Base-by-base conservation (phyloP, 2,329 filamentous ascomycete species). In the Aspergillus neoniger region DNA sequence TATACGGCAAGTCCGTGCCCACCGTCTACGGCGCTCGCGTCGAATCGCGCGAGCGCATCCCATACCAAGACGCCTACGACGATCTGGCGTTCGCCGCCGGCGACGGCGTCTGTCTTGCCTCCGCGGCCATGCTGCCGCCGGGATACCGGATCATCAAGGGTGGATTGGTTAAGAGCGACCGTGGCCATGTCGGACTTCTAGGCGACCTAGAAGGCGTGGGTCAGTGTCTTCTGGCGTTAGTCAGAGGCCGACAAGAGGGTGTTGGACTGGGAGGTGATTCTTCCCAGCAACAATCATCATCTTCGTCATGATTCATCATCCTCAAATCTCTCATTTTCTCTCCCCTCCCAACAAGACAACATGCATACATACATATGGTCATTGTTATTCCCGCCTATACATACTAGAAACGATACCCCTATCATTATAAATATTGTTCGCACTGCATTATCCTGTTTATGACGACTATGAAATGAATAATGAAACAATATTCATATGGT, bases 51-150 rank as follows among this genome's bases (percentile, higher is more conserved):
- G 92, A 94, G 57, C 87, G 84, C 0, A 96, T 97, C 66, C 85
- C 87, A 53, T 86, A 87, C 62, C 80, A 86, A 0, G 91, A 96
- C 74, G 88, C 87, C 0, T 97, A 96, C 73, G 92, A 96, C 65
- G 89, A 96, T 67, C 82, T 98, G 2, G 85, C 91, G 0, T 97
- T 97, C 77, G 89, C 90, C 0, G 89, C 88, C 21, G 92, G 93
- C 2, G 93, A 98, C 72, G 94, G 93, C 0, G 93, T 98, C 0
- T 92, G 94, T 57, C 83, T 97, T 6, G 91, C 93, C 0, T 86
- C 86, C 54, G 91, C 94, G 63, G 90, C 92, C 0, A 94, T 96
- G 91, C 76, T 96, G 47, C 93, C 93, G 0, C 79, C 85, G 2
- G 92, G 92, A 0, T 97, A 96, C 72, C 82, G 85, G 52, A 81